phyloP scores from a whole-genome alignment of 495 filamentous ascomycete genomes.

The Neurospora intermedia region DNA sequence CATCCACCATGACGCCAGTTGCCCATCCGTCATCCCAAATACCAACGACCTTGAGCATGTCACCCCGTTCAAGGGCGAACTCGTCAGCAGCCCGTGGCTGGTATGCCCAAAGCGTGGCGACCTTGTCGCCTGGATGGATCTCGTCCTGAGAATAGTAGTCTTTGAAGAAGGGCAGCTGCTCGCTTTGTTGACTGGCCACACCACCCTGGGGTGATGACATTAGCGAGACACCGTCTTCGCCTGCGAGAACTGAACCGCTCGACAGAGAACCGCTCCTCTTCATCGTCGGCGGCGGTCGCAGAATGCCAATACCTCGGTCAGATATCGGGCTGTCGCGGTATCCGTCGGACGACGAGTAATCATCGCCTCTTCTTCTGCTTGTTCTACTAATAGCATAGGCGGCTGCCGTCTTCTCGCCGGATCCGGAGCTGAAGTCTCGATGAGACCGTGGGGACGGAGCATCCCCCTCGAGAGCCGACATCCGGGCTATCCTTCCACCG shows the following conservation, averaged over 20 bases:
- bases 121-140: slow-evolving; percentile 82
- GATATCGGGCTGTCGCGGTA: slow-evolving; percentile 72
- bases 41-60: slow-evolving; percentile 97
- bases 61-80: slow-evolving; percentile 85
- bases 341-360: slow-evolving; percentile 72
- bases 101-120: slow-evolving; percentile 93
- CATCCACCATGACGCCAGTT: slow-evolving; percentile 73
- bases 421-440: slow-evolving; percentile 17
- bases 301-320: slow-evolving; percentile 44
- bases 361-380: slow-evolving; percentile 45
- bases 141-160: slow-evolving; percentile 98
- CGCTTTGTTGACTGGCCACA: slow-evolving; percentile 78
- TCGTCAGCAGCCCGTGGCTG: slow-evolving; percentile 89
- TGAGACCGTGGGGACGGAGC: slow-evolving; percentile 42
- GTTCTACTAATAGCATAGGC: slow-evolving; percentile 29
- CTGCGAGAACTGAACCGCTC: slow-evolving; percentile 64
- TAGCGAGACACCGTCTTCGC: slow-evolving; percentile 66
- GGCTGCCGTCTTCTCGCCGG: slow-evolving; percentile 26
- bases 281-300: slow-evolving; percentile 49
- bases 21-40: slow-evolving; percentile 99
- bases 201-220: slow-evolving; percentile 69
- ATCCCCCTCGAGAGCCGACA: slow-evolving; percentile 82
- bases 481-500: slow-evolving; percentile 83
- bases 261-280: slow-evolving; percentile 80
- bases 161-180: slow-evolving; percentile 91